Conservation (phyloP, 73 alveolate species). For the Tetrahymena thermophila region DNA sequence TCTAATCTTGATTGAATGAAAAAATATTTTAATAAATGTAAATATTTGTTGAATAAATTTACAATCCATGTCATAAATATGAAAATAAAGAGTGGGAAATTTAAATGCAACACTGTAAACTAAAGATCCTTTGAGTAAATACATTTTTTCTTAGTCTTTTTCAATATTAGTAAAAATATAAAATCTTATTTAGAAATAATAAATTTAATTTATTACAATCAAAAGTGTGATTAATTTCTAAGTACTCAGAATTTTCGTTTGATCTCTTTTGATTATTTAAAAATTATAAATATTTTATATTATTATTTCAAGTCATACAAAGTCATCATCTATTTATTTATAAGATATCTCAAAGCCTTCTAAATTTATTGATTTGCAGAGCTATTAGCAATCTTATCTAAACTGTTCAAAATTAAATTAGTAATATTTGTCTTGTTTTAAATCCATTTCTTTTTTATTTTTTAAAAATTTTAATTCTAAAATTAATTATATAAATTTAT, state of each 20-base stretch:
- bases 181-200: neutral
- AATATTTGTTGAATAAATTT: neutral
- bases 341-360: neutral
- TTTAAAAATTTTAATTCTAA: neutral
- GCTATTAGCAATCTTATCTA: neutral
- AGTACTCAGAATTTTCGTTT: neutral
- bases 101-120: neutral
- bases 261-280: neutral
- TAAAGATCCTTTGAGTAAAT: neutral
- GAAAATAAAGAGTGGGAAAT: neutral
- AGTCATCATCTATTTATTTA: neutral
- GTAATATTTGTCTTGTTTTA: neutral
- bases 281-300: neutral
- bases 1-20: neutral
- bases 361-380: neutral
- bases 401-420: neutral
- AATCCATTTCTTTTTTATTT: neutral
- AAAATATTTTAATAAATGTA: neutral
- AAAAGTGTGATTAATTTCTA: neutral
- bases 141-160: neutral
- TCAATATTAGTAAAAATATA: neutral
- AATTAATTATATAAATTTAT: neutral
- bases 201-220: neutral
- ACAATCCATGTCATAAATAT: neutral
- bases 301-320: neutral